Percentiles rank a stretch among this genome's conserved stretches.
Conservation (phyloP, 2,329 filamentous ascomycete species). For the Epichloe gansuensis region DNA sequence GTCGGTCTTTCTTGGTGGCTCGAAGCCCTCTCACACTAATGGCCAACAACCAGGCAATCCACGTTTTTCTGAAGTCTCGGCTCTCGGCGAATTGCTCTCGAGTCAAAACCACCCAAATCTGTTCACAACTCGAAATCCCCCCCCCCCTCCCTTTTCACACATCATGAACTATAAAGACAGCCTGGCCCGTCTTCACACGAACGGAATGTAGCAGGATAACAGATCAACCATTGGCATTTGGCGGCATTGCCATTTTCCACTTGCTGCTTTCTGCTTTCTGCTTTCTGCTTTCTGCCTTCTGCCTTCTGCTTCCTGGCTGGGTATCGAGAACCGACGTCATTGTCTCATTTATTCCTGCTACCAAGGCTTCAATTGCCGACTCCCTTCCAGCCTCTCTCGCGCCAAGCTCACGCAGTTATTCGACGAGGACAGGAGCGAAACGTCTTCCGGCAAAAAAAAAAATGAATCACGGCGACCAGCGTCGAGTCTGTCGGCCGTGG, state of each 20-base stretch:
- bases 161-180: slow-evolving; percentile 5
- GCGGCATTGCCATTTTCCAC: background rate
- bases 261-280: background rate
- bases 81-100: background rate
- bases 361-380: no score
- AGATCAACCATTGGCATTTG: background rate
- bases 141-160: background rate
- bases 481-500: slow-evolving; percentile 3
- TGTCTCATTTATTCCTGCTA: background rate
- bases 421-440: no score
- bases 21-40: background rate
- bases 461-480: slow-evolving; percentile 2
- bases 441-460: background rate
- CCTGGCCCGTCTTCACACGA: background rate
- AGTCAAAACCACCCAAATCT: background rate
- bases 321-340: no score
- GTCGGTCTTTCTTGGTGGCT: background rate
- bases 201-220: background rate
- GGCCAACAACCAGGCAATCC: background rate
- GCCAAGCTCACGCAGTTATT: no score
- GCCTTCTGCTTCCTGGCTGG: background rate
- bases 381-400: no score
- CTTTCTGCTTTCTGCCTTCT: background rate
- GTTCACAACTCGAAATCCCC: background rate
- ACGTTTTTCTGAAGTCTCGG: background rate